Conservation (phyloP, 2,329 filamentous ascomycete genomes). For the Chaetomium olivaceum region DNA sequence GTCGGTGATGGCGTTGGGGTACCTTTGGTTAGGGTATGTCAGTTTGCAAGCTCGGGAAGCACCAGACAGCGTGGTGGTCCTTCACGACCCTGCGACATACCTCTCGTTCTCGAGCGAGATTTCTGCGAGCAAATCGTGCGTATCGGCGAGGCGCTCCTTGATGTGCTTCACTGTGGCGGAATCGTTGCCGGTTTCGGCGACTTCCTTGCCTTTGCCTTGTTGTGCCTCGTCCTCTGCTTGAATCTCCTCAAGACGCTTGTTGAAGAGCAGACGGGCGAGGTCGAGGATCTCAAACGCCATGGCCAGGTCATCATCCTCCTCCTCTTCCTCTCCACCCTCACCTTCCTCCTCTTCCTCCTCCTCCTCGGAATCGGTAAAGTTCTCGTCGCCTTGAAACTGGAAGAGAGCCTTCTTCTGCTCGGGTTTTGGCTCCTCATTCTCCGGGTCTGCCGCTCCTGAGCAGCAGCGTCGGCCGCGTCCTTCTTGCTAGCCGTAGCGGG, state of each 20-base stretch:
- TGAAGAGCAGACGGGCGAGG: constrained; percentile 67
- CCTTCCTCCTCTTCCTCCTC: constrained; percentile 52
- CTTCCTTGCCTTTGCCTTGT: constrained; percentile 48
- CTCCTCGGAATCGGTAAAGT: constrained; percentile 81
- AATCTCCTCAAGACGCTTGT: constrained; percentile 51
- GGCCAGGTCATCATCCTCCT: constrained; percentile 72
- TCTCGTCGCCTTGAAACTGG: constrained; percentile 91
- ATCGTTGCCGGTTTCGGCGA: constrained; percentile 35
- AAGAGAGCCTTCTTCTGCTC: constrained; percentile 74
- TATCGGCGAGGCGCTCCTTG: constrained; percentile 87
- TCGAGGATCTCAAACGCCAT: constrained; percentile 85
- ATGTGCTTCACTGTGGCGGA: constrained; percentile 56
- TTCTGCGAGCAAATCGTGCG: constrained; percentile 89
- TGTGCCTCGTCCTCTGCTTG: constrained; percentile 39
- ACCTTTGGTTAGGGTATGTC: constrained; percentile 49
- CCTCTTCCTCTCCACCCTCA: constrained; percentile 52
- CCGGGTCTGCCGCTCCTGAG: constrained; percentile 43
- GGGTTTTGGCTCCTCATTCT: constrained; percentile 40
- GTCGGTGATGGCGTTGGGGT: constrained; percentile 83
- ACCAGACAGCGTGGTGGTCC: constrained; percentile 13
- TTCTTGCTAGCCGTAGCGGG: constrained; percentile 35
- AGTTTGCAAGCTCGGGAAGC: constrained; percentile 21
- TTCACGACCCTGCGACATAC: constrained; percentile 41
- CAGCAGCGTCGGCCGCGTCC: constrained; percentile 45
- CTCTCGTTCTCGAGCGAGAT: constrained; percentile 97